Percentiles rank a stretch among this genome's conserved stretches.
phyloP scores from a whole-genome alignment of 352 stramenopile genomes.

The Phytophthora fragariae region DNA sequence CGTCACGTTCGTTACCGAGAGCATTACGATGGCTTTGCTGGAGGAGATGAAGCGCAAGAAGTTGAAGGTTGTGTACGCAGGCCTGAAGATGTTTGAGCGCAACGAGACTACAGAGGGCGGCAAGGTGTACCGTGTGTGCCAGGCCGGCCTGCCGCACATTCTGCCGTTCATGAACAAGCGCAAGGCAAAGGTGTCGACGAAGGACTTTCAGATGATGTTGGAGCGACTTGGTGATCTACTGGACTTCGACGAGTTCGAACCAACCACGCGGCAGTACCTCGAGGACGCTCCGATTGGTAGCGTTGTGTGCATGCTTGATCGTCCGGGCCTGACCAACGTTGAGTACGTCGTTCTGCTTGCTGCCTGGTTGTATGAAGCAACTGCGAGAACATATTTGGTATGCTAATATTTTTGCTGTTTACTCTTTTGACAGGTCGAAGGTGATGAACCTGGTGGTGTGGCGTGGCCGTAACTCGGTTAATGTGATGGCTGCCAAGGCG shows the following conservation, averaged over 20 bases:
- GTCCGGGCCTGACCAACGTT: constrained; percentile 61
- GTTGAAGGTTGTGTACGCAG: constrained; percentile 91
- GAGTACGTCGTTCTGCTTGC: constrained; percentile 58
- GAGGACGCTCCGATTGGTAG: constrained; percentile 74
- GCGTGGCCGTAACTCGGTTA: constrained; percentile 88
- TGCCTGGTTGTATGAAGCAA: not conserved
- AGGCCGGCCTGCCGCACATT: constrained; percentile 87
- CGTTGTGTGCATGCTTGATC: constrained; percentile 76
- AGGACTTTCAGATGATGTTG: constrained; percentile 89
- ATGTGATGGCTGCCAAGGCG: constrained; percentile 87
- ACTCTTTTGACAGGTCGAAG: constrained; percentile 57
- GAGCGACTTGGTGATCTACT: constrained; percentile 84
- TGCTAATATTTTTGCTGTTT: constrained; percentile 24
- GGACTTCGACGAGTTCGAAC: constrained; percentile 86
- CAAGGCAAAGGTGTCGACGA: constrained; percentile 65
- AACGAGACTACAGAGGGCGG: constrained; percentile 75
- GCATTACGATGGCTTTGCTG: constrained; percentile 81
- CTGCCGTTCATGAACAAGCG: constrained; percentile 83
- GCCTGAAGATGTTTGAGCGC: constrained; percentile 93
- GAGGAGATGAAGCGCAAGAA: constrained; percentile 90
- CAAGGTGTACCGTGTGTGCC: constrained; percentile 90
- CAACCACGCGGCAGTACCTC: constrained; percentile 55
- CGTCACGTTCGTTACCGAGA: constrained; percentile 87
- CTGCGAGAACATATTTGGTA: not conserved
- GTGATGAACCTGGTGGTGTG: constrained; percentile 89